Percentiles rank a stretch among this genome's conserved stretches.
Evolutionary conservation across 2,329 filamentous ascomycete species (phyloP).

Genomic region (Ophiocordyceps sinensis): DNA sequence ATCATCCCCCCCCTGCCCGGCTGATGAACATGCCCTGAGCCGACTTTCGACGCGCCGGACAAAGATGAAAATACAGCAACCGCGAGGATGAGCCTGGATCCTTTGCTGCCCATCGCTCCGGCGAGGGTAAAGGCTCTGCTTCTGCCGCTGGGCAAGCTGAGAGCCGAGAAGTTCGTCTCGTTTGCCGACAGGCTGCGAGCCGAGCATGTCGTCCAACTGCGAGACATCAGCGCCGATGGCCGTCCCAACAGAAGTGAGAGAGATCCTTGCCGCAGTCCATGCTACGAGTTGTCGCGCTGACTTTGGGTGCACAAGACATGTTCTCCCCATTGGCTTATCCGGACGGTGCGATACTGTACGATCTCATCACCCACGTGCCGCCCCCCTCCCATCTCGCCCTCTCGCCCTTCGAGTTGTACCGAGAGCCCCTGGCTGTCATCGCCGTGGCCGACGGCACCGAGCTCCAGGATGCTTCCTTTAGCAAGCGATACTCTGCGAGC

Average conservation of each 20-base stretch:
- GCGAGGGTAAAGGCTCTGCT: constrained; percentile 81
- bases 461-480: constrained; percentile 38
- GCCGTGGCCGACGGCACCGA: constrained; percentile 74
- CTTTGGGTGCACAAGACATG: constrained; percentile 46
- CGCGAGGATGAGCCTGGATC: constrained; percentile 72
- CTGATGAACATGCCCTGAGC: neutral
- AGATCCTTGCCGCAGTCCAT: constrained; percentile 1
- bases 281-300: constrained; percentile 6
- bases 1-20: neutral
- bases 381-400: constrained; percentile 67
- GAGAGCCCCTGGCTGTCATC: constrained; percentile 70
- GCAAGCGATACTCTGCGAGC: constrained; percentile 37
- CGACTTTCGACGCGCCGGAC: constrained; percentile 5
- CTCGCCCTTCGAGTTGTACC: constrained; percentile 79
- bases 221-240: constrained; percentile 74
- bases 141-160: constrained; percentile 76
- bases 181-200: constrained; percentile 67
- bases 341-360: constrained; percentile 73
- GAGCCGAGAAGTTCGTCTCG: constrained; percentile 60
- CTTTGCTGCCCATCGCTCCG: constrained; percentile 79
- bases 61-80: constrained; percentile 21
- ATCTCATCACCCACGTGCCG: constrained; percentile 67
- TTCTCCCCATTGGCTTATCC: constrained; percentile 87
- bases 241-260: constrained; percentile 68
- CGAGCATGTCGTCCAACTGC: constrained; percentile 70